Evolutionary conservation across 768 basidiomycete genomes (phyloP).

Genomic region (Suillus bovinus): DNA sequence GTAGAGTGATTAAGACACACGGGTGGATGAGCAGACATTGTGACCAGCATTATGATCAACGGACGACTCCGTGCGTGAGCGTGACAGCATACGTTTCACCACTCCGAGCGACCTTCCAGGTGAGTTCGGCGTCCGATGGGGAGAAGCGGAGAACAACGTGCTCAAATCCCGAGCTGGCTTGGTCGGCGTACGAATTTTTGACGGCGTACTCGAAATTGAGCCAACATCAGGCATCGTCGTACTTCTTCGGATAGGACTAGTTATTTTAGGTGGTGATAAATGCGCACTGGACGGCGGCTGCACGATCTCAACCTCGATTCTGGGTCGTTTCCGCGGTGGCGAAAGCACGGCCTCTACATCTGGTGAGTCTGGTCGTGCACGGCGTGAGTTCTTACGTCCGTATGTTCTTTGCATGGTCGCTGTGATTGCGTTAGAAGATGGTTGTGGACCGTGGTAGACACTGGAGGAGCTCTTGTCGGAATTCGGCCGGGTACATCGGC

Average conservation of each 20-base stretch:
- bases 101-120: conserved; percentile 41
- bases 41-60: conserved; percentile 29
- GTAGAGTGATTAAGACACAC: neutral
- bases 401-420: conserved; percentile 38
- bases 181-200: conserved; percentile 17
- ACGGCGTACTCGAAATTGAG: neutral
- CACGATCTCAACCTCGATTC: conserved; percentile 32
- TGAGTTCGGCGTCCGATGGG: conserved; percentile 29
- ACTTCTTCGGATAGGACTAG: conserved; percentile 6
- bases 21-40: neutral
- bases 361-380: neutral
- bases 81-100: conserved; percentile 71
- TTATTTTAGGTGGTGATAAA: conserved; percentile 1
- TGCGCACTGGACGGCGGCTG: conserved; percentile 10
- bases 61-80: conserved; percentile 64
- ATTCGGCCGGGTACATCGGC: conserved; percentile 1
- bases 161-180: conserved; percentile 45
- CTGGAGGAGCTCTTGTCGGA: conserved; percentile 2
- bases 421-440: neutral
- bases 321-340: conserved; percentile 32
- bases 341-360: neutral
- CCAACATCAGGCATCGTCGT: conserved; percentile 3
- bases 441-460: conserved; percentile 3
- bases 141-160: conserved; percentile 42
- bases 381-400: conserved; percentile 31